Conservation (phyloP, 1,139 yeast species). For the Blastobotrys raffinosifermentans region DNA sequence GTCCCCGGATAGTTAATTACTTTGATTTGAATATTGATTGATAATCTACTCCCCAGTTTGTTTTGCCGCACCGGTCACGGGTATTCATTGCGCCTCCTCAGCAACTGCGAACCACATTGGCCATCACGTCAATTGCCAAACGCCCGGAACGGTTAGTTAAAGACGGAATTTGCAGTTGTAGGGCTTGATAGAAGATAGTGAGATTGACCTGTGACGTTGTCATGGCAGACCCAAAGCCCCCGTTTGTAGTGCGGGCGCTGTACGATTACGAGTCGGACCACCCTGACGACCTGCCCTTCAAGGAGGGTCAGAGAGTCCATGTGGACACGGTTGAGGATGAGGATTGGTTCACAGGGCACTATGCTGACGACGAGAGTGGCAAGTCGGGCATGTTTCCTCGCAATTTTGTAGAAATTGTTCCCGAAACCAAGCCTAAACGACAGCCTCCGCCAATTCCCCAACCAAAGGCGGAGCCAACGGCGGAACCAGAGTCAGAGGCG, state of each 20-base stretch:
- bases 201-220: too few relatives aligned
- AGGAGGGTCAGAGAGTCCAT: conserved; percentile 59
- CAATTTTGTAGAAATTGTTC: conserved; percentile 58
- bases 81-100: too few relatives aligned
- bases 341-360: conserved; percentile 82
- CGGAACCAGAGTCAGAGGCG: background rate
- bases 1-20: too few relatives aligned
- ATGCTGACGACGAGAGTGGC: conserved; percentile 39
- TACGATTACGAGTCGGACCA: conserved; percentile 71
- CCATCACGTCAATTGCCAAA: too few relatives aligned
- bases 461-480: background rate
- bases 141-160: too few relatives aligned
- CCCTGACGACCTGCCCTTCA: conserved; percentile 76
- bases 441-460: conserved; percentile 11
- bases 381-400: conserved; percentile 80
- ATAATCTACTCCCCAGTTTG: too few relatives aligned
- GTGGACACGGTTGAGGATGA: conserved; percentile 79
- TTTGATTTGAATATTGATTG: too few relatives aligned
- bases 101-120: too few relatives aligned
- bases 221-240: conserved; percentile 31
- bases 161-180: too few relatives aligned
- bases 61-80: too few relatives aligned
- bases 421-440: conserved; percentile 8
- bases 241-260: conserved; percentile 67
- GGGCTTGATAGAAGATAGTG: too few relatives aligned